Evolutionary conservation across 768 basidiomycete species (phyloP).

Genomic region (Lactifluus pinguis): DNA sequence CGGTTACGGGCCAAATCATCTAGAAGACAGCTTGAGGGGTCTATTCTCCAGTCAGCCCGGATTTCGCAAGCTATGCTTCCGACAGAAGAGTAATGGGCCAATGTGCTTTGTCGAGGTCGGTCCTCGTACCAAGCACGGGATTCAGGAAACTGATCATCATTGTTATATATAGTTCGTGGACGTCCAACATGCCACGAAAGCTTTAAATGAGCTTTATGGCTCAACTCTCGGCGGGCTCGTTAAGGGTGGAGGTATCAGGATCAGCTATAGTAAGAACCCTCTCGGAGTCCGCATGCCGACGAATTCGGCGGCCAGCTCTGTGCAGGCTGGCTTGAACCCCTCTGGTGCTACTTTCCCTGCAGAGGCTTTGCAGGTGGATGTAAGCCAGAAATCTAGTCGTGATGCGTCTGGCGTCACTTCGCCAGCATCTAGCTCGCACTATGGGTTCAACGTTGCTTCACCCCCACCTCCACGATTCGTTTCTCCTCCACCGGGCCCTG

Average conservation of each 20-base stretch:
- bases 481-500: conserved; percentile 27
- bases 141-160: background rate
- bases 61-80: conserved; percentile 86
- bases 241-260: conserved; percentile 90
- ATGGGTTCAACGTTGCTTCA: conserved; percentile 28
- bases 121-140: background rate
- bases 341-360: conserved; percentile 13
- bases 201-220: conserved; percentile 87
- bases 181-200: conserved; percentile 71
- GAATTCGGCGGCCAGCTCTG: conserved; percentile 27
- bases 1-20: conserved; percentile 66
- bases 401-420: conserved; percentile 27
- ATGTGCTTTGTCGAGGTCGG: conserved; percentile 98
- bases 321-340: conserved; percentile 14
- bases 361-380: conserved; percentile 19
- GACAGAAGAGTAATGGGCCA: conserved; percentile 94
- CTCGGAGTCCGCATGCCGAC: conserved; percentile 85
- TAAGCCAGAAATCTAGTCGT: conserved; percentile 21
- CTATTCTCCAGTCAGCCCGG: conserved; percentile 75
- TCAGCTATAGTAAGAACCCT: conserved; percentile 98
- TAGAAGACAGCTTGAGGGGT: conserved; percentile 81
- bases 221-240: conserved; percentile 85
- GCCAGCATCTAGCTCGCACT: conserved; percentile 24
- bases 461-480: conserved; percentile 31
- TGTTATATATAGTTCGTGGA: conserved; percentile 68